phyloP scores from a whole-genome alignment of 177 flowering plant genomes.

The Telopea speciosissima region DNA sequence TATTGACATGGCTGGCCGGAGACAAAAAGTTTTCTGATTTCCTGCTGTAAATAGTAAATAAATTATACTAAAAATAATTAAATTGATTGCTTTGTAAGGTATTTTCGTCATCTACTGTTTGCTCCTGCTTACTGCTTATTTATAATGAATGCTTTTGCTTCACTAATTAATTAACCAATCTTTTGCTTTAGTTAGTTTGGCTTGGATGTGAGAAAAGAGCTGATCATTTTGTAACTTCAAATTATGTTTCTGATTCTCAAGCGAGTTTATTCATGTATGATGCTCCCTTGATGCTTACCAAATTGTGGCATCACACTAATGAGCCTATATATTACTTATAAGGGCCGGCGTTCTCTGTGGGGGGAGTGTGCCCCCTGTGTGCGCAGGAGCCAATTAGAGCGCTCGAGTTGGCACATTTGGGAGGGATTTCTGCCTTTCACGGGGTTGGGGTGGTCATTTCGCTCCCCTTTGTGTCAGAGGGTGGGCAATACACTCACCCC shows the following conservation, averaged over 20 bases:
- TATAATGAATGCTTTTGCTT: too few relatives aligned
- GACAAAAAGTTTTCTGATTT: background rate
- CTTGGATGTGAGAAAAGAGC: background rate
- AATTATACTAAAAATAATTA: too few relatives aligned
- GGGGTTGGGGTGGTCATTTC: too few relatives aligned
- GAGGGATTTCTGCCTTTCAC: too few relatives aligned
- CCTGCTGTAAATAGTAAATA: background rate
- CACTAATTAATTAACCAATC: too few relatives aligned
- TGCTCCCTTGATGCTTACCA: background rate
- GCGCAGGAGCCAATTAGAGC: too few relatives aligned
- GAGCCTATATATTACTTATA: background rate
- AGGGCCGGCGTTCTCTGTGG: too few relatives aligned
- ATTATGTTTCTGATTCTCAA: background rate
- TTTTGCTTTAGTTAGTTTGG: background rate
- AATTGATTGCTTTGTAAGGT: background rate
- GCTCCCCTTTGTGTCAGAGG: too few relatives aligned
- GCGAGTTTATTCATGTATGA: background rate
- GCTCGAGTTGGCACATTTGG: too few relatives aligned
- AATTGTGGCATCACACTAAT: background rate
- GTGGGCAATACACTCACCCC: too few relatives aligned
- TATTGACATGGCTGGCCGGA: background rate
- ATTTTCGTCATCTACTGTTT: background rate
- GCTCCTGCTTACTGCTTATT: background rate
- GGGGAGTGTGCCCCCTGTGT: too few relatives aligned
- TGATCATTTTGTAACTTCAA: too few relatives aligned